Percentiles rank a stretch among this genome's conserved stretches.
Conservation (phyloP, 2,329 filamentous ascomycete genomes). For the Colletotrichum paranaense region DNA sequence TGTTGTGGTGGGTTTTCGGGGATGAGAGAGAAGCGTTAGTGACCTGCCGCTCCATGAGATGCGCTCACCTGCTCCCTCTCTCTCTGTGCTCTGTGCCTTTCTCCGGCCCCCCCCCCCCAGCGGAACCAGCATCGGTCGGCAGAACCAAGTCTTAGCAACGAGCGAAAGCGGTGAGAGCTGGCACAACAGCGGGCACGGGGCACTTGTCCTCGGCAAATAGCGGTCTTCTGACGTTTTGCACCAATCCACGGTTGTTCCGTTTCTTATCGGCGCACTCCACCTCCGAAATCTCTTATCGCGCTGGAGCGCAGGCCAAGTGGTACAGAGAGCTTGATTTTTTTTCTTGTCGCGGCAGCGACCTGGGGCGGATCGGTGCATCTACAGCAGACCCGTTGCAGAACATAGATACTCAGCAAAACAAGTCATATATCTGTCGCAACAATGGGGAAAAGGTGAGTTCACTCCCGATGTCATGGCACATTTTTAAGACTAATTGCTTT, state of each 20-base stretch:
- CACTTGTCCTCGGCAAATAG: conserved; percentile 34
- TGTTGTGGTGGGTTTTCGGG: conserved; percentile 37
- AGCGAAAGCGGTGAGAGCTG: conserved; percentile 36
- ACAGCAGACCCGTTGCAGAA: conserved; percentile 22
- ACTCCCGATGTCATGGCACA: no score
- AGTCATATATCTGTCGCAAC: conserved; percentile 4
- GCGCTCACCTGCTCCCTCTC: conserved; percentile 37
- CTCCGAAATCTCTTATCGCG: conserved; percentile 24
- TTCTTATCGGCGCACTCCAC: conserved; percentile 27
- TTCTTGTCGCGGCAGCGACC: conserved; percentile 11
- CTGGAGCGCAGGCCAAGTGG: conserved; percentile 7
- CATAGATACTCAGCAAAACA: not conserved
- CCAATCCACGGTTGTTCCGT: conserved; percentile 34
- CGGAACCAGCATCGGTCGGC: conserved; percentile 37
- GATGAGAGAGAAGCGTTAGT: conserved; percentile 36
- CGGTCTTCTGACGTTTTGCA: conserved; percentile 28
- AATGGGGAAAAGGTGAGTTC: conserved; percentile 39
- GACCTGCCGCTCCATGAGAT: conserved; percentile 37
- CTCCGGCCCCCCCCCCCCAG: conserved; percentile 13
- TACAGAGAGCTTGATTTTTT: conserved; percentile 27
- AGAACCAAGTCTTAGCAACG: conserved; percentile 35
- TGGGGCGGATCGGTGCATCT: conserved; percentile 24
- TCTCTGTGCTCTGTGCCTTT: conserved; percentile 25
- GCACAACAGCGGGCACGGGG: conserved; percentile 34
- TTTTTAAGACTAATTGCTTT: not conserved